Conservation (phyloP, 768 basidiomycete species). For the Leccinum variicolor region DNA sequence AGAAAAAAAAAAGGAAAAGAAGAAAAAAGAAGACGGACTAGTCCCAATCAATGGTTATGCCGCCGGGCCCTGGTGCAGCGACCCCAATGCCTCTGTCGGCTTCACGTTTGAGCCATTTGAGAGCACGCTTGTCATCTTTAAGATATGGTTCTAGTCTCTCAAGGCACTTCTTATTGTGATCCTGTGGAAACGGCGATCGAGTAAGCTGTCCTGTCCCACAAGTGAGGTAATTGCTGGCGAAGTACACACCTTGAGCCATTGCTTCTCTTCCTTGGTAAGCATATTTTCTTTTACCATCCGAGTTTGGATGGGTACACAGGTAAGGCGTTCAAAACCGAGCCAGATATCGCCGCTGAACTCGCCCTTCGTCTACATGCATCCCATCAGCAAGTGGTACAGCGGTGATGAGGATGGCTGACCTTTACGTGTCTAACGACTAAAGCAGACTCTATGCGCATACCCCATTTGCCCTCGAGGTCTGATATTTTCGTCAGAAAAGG, state of each 20-base stretch:
- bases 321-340: constrained; percentile 90
- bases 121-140: constrained; percentile 74
- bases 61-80: constrained; percentile 58
- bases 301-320: constrained; percentile 92
- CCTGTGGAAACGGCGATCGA: constrained; percentile 38
- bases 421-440: constrained; percentile 67
- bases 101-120: constrained; percentile 78
- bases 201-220: neutral
- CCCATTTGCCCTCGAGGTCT: constrained; percentile 80
- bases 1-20: neutral
- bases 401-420: constrained; percentile 15
- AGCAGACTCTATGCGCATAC: constrained; percentile 90
- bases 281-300: constrained; percentile 82
- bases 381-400: constrained; percentile 5
- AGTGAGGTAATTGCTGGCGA: constrained; percentile 16
- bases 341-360: constrained; percentile 72
- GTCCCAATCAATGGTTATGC: constrained; percentile 79
- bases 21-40: constrained; percentile 25
- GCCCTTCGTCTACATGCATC: constrained; percentile 54
- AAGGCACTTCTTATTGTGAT: constrained; percentile 76
- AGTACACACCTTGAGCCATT: constrained; percentile 70
- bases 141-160: constrained; percentile 62
- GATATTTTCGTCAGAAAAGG: constrained; percentile 16
- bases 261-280: constrained; percentile 81
- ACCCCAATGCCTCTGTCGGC: constrained; percentile 74